Evolutionary conservation across 2,329 filamentous ascomycete species (phyloP).

Genomic region (Penicillium aurantiogriseum): DNA sequence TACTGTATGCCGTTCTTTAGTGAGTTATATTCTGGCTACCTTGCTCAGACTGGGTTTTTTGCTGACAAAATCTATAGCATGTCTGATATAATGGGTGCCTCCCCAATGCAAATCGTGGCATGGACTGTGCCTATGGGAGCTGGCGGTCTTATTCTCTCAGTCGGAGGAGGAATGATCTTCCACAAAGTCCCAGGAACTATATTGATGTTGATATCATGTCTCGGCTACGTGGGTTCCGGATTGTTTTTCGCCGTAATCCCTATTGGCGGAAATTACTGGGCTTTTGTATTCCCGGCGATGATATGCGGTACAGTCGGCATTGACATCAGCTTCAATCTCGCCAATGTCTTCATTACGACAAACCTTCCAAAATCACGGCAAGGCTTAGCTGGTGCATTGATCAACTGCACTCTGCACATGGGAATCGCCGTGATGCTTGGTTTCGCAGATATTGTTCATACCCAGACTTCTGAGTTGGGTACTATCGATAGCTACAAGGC

Average conservation of each 20-base stretch:
- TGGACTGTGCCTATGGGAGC: slow-evolving; percentile 68
- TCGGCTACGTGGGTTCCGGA: slow-evolving; percentile 58
- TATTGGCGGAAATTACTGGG: slow-evolving; percentile 62
- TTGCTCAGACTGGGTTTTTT: no score
- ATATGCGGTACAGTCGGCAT: slow-evolving; percentile 67
- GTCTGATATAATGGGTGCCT: slow-evolving; percentile 58
- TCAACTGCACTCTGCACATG: slow-evolving; percentile 69
- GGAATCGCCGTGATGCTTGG: slow-evolving; percentile 71
- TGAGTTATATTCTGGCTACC: slow-evolving; percentile 38
- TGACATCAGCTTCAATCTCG: slow-evolving; percentile 72
- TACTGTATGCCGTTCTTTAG: slow-evolving; percentile 70
- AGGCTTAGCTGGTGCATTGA: slow-evolving; percentile 68
- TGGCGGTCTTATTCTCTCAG: slow-evolving; percentile 65
- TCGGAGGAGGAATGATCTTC: slow-evolving; percentile 64
- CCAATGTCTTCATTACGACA: slow-evolving; percentile 76
- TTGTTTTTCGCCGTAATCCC: slow-evolving; percentile 67
- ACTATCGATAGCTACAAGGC: slow-evolving; percentile 58
- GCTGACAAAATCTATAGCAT: slow-evolving; percentile 48
- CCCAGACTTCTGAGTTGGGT: slow-evolving; percentile 49
- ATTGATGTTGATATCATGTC: slow-evolving; percentile 60
- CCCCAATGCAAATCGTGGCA: slow-evolving; percentile 62
- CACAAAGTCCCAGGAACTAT: slow-evolving; percentile 64
- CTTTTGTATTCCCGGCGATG: slow-evolving; percentile 66
- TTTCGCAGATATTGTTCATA: slow-evolving; percentile 62
- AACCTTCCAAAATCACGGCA: slow-evolving; percentile 65